Base-by-base conservation (phyloP, 805 yeast species). In the Hanseniaspora occidentalis region DNA sequence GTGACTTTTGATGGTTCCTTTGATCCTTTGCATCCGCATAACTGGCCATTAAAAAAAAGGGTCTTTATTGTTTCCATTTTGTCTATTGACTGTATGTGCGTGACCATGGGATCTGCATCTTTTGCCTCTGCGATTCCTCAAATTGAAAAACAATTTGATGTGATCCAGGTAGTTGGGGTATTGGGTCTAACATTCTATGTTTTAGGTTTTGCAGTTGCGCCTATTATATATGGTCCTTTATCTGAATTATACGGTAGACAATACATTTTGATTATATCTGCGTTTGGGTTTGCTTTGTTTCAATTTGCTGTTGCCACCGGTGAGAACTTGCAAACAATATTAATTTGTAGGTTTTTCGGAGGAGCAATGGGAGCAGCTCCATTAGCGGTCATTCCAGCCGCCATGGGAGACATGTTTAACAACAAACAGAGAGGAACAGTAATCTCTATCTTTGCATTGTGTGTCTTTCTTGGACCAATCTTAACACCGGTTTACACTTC, bases 131-230 rank as follows among this genome's bases (percentile, higher is more conserved):
- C 79, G 3, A 65, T 74, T 9, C 51, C 58, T 0, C 69, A 58
- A 17, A 51, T 85, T 25, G 57, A 70, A 47, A 62, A 48, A 37
- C 60, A 68, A 31, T 88, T 59, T 58, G 72, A 72, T 44, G 75
- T 88, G 36, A 79, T 82, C 31, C 46, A 52, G 6, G 81, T 76
- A 8, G 88, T 77, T n/a, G 79, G 81, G 10, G 71, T 83, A 18
- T 67, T 89, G 36, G 82, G 84, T 42, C 70, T 85, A 8, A 77
- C 96, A 0, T 66, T 86, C 20, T 88, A 75, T 51, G 96, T 88
- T n/a, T 59, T 85, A 34, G 97, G 96, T 9, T 89, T 86, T 61
- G 96, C 96, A 1, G 71, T 84, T 1, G 96, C 96, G 14, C 97
- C 97, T 3, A 66, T 88, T 38, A 52, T 84, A 26, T 88, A 92